phyloP scores from a whole-genome alignment of 1,284 basidiomycete genomes.

The Apiotrichum akiyoshidainum region DNA sequence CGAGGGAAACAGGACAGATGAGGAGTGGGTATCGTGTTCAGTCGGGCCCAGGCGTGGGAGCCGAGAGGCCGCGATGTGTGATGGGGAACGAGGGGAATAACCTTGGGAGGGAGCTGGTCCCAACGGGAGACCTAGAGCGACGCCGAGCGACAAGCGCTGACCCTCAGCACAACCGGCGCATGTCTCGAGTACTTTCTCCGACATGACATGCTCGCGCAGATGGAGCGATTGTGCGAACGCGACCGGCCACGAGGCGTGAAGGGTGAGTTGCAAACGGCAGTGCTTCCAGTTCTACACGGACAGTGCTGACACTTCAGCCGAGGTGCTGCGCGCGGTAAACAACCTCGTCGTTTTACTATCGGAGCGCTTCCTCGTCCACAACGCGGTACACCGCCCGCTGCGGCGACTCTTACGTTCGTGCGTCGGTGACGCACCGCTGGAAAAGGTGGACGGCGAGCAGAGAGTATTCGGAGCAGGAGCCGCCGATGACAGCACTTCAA shows the following conservation, averaged over 20 bases:
- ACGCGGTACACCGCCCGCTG: constrained; percentile 82
- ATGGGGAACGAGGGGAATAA: no score
- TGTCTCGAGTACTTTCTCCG: constrained; percentile 89
- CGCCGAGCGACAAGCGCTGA: not conserved
- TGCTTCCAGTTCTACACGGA: not conserved
- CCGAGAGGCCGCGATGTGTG: no score
- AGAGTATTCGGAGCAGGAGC: constrained; percentile 74
- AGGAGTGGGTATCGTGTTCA: constrained; percentile 64
- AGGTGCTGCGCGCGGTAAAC: constrained; percentile 75
- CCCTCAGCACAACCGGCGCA: constrained; percentile 68
- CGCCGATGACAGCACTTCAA: constrained; percentile 45
- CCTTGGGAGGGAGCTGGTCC: no score
- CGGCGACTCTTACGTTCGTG: constrained; percentile 80
- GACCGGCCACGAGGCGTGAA: constrained; percentile 82
- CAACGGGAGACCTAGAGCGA: no score
- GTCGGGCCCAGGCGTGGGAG: constrained; percentile 6
- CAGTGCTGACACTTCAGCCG: constrained; percentile 53
- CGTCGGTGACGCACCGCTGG: constrained; percentile 75
- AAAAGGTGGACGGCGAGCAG: constrained; percentile 70
- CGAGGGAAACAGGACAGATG: constrained; percentile 76
- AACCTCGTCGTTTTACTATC: constrained; percentile 85
- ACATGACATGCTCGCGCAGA: constrained; percentile 75
- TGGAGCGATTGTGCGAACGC: constrained; percentile 78
- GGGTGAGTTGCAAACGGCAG: constrained; percentile 27
- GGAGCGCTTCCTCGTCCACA: constrained; percentile 85